Base-by-base conservation (phyloP, 306 rosid species). In the Mimosa pudica region DNA sequence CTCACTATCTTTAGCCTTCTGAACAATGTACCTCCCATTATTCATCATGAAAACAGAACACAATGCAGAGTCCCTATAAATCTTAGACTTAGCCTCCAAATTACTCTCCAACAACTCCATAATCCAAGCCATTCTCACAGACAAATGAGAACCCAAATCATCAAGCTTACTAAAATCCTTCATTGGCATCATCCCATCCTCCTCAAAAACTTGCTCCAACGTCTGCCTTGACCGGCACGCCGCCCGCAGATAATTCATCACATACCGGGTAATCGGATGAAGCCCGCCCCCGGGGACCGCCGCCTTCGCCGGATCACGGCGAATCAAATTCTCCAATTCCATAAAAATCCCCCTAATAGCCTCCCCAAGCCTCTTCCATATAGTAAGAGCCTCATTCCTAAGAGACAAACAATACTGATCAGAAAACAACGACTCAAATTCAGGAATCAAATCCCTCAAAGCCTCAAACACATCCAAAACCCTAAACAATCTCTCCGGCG, bases 61-160 rank as follows among this genome's bases (percentile, higher is more conserved):
- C 77, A 90, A 64, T 13, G 89, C 85, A 44, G 88, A 65, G 84
- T 89, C 90, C 77, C 82, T 79, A 76, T 89, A 90, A 66, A 84
- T 79, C 83, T 87, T 90, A 13, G 92, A 87, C 79, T 90, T 90
- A 13, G 90, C 87, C 78, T 87, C 95, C 20, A 90, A 77, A 79
- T 90, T 90, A 80, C 91, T 89, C 85, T 85, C 95, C 48, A 90
- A 52, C 14, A 89, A 84, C 86, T 87, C 92, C 95, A 90, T 90
- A 30, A 89, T 87, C 95, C 92, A 90, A 2, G 81, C 92, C 74
- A 90, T 85, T 81, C 89, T 91, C 11, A 89, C 91, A 1, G 92
- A 90, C 75, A 90, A 77, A 0, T 89, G 73, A 17, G 80, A 79
- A 16, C 71, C 46, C 1, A 75, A 58, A 20, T 82, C 86, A 8